Base-by-base conservation (phyloP, 2,329 filamentous ascomycete species). In the Pseudogymnoascus sp. region DNA sequence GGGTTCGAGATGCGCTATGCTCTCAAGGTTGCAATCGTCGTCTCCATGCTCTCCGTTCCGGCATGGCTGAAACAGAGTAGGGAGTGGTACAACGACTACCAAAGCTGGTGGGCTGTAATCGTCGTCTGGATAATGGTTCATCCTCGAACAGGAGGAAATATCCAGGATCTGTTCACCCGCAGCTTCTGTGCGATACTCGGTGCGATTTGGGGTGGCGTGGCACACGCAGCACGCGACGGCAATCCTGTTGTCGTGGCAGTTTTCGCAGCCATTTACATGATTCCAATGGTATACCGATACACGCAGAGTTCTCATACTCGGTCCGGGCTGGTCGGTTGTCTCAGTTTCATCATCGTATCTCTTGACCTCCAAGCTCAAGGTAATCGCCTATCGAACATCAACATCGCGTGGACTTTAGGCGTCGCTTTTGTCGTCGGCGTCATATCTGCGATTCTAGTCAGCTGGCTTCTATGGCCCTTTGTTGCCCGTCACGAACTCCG, bases 401-500 rank as follows among this genome's bases (percentile, higher is more conserved):
- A 75, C 3, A 76, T 81, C 6, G 79, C 79, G 6, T 79, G 79
- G 66, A 78, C 79, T 37, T 76, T 79, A 43, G 83, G 83, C 0
- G 67, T 80, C 2, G 77, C 80, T 0, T 81, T 86, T 65, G 74
- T 85, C 2, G 71, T 84, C 21, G 84, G 83, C 1, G 80, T 83
- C 2, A 75, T 82, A 1, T 77, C 80, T 1, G 82, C 83, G 0
- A 76, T 85, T 10, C 66, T 83, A 0, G 78, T 85, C 13, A 86
- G 85, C 67, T 86, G 83, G 83, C 69, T 83, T 11, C 73, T 86
- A 3, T 86, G 84, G 84, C 84, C 84, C 2, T 86, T 86, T 66
- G 78, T 86, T 4, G 83, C 84, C 10, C 77, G 84, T 11, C 83
- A 85, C 68, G 83, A 85, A 70, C 76, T 86, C 13, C 75, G 83